A percentile compares a stretch with the other conserved stretches of the same genome.
Evolutionary conservation across 257 asterid genomes (phyloP).

Genomic region (Scutellaria minor): DNA sequence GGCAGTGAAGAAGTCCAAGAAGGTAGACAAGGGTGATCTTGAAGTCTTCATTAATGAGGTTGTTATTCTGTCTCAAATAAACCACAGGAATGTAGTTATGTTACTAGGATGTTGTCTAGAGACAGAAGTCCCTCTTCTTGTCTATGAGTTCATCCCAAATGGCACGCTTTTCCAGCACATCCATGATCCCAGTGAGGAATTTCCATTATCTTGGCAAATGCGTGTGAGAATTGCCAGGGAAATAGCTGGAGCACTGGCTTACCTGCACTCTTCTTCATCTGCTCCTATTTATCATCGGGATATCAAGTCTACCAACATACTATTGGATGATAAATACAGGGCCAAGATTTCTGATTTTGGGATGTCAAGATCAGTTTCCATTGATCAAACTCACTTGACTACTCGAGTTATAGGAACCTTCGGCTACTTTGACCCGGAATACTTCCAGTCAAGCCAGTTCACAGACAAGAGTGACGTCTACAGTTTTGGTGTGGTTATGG

Average conservation of each 20-base stretch:
- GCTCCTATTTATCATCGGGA: constrained; percentile 49
- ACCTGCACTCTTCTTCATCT: constrained; percentile 49
- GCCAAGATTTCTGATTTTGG: constrained; percentile 48
- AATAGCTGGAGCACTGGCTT: constrained; percentile 46
- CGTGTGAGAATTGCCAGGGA: constrained; percentile 43
- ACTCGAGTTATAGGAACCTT: constrained; percentile 38
- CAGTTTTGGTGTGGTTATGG: constrained; percentile 47
- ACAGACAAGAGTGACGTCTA: constrained; percentile 53
- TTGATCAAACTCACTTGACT: constrained; percentile 49
- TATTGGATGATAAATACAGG: constrained; percentile 42
- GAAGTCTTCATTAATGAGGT: too few relatives aligned
- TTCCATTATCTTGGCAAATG: constrained; percentile 43
- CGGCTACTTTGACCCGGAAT: constrained; percentile 56
- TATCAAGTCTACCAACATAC: constrained; percentile 47
- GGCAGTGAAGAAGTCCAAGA: too few relatives aligned
- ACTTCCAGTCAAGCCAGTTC: constrained; percentile 47
- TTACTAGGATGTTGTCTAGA: constrained; percentile 47
- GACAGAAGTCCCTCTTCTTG: constrained; percentile 43
- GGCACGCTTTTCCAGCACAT: constrained; percentile 47
- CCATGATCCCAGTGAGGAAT: constrained; percentile 43
- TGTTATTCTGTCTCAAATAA: too few relatives aligned
- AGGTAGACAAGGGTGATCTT: too few relatives aligned
- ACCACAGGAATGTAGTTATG: constrained; percentile 40
- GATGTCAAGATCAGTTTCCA: constrained; percentile 36
- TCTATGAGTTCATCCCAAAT: constrained; percentile 44